Conservation (phyloP, 2,329 filamentous ascomycete genomes). For the Pseudonectria buxi region DNA sequence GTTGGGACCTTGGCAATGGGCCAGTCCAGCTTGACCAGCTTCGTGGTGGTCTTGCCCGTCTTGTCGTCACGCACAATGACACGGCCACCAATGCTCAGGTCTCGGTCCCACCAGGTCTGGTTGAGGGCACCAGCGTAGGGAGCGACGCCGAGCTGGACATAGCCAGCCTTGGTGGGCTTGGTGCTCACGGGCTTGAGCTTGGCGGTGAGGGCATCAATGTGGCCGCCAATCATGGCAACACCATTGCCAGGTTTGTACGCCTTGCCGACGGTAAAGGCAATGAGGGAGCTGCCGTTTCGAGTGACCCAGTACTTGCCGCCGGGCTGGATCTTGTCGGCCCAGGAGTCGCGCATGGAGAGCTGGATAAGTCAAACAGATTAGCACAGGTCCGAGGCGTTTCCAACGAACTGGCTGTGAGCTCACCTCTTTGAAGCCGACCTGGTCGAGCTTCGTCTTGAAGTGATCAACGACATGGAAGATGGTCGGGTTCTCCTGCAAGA, state of each 20-base stretch:
- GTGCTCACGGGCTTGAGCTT: constrained; percentile 86
- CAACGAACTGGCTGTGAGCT: constrained; percentile 10
- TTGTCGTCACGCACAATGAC: constrained; percentile 72
- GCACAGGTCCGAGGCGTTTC: background rate
- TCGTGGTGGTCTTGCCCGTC: constrained; percentile 69
- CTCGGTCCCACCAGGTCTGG: constrained; percentile 93
- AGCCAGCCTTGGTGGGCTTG: constrained; percentile 78
- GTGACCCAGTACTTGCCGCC: constrained; percentile 87
- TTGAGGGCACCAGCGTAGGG: constrained; percentile 87
- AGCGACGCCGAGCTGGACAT: constrained; percentile 81
- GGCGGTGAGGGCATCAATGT: constrained; percentile 87
- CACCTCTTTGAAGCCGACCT: constrained; percentile 67
- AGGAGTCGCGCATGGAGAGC: constrained; percentile 73
- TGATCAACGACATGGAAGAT: constrained; percentile 84
- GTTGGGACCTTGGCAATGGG: constrained; percentile 90
- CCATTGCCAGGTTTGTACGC: constrained; percentile 81
- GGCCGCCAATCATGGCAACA: constrained; percentile 80
- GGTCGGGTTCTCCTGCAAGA: constrained; percentile 84
- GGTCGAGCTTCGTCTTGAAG: constrained; percentile 65
- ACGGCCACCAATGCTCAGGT: constrained; percentile 82
- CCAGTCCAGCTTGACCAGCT: constrained; percentile 88
- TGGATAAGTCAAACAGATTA: constrained; percentile 25
- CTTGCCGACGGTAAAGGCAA: constrained; percentile 77
- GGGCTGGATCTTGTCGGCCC: constrained; percentile 62
- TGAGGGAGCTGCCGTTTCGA: constrained; percentile 77